Evolutionary conservation across 257 asterid genomes (phyloP).

Genomic region (Cinchona pubescens): DNA sequence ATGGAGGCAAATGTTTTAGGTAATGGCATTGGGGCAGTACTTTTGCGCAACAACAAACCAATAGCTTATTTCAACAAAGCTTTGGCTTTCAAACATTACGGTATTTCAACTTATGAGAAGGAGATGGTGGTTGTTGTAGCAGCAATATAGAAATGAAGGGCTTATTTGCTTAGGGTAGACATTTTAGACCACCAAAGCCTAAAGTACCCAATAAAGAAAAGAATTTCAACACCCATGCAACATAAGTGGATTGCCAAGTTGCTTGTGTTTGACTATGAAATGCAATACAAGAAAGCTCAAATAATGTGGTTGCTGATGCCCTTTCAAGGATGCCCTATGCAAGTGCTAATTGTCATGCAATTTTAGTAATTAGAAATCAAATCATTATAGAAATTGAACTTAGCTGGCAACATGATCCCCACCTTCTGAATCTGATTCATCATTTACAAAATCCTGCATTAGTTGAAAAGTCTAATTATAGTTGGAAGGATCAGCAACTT

Average conservation of each 20-base stretch:
- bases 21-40: no score
- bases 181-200: not conserved
- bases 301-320: not conserved
- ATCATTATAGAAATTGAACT: not conserved
- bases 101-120: conserved; percentile 9
- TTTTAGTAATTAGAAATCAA: not conserved
- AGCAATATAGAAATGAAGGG: not conserved
- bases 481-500: no score
- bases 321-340: not conserved
- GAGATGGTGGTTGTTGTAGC: not conserved
- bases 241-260: not conserved
- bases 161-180: not conserved
- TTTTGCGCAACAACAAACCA: no score
- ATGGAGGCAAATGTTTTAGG: no score
- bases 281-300: not conserved
- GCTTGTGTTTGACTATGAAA: no score
- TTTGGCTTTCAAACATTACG: no score
- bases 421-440: no score
- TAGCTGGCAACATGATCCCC: no score
- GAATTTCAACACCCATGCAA: not conserved
- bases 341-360: not conserved
- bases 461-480: no score
- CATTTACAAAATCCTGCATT: no score
- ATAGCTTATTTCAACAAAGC: no score
- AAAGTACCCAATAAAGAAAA: not conserved